These are phyloP conservation scores for Pleurotus eryngii DNA, from an alignment of 768 basidiomycete genomes.

Conservation along the genomic window DNA sequence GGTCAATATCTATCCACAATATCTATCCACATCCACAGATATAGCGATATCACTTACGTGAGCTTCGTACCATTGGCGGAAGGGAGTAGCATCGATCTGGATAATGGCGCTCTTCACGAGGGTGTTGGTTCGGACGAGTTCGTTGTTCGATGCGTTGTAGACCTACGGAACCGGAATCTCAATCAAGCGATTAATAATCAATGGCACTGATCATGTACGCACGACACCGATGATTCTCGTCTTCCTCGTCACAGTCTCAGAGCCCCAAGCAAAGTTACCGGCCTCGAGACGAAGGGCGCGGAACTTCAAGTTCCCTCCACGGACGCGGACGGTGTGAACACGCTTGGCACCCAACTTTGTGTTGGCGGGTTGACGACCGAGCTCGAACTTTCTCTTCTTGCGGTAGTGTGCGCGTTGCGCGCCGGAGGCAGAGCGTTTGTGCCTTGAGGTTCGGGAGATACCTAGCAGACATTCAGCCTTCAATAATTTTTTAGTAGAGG, in stretches of 20 bases:
- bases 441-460: constrained; percentile 95
- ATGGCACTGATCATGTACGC: constrained; percentile 32
- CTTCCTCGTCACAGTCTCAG: constrained; percentile 91
- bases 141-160: constrained; percentile 99
- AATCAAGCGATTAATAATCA: background rate
- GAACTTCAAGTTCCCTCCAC: constrained; percentile 94
- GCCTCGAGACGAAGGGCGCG: constrained; percentile 94
- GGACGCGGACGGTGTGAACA: constrained; percentile 90
- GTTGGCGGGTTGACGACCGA: constrained; percentile 96
- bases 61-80: constrained; percentile 99
- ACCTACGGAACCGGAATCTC: constrained; percentile 46
- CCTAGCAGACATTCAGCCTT: constrained; percentile 42
- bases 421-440: constrained; percentile 94
- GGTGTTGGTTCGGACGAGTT: constrained; percentile 99
- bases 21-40: background rate
- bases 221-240: constrained; percentile 96
- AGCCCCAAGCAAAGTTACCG: constrained; percentile 99
- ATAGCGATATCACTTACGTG: constrained; percentile 61
- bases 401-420: constrained; percentile 93
- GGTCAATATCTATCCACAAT: background rate
- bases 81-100: constrained; percentile 97
- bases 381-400: constrained; percentile 99
- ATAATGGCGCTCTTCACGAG: constrained; percentile 96
- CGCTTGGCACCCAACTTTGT: constrained; percentile 97
- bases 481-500: constrained; percentile 11